Percentiles rank a stretch among this genome's conserved stretches.
These are phyloP conservation scores for Plasmopara viticola DNA, from an alignment of 352 stramenopile genomes.

Conservation along the genomic window DNA sequence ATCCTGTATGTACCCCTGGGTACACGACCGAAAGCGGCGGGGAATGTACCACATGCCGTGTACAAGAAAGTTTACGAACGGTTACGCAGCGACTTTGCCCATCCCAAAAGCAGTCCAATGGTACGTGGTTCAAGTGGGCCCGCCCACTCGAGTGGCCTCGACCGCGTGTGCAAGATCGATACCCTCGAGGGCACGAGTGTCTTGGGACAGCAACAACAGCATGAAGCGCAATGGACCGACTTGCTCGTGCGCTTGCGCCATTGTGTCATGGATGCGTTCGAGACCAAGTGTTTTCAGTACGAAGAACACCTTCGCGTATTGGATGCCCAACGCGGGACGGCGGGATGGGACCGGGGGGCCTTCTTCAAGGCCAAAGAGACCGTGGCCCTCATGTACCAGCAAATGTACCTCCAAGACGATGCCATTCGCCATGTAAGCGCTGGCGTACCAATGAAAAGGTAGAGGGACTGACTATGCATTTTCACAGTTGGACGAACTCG, in stretches of 20 bases:
- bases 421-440: slow-evolving; percentile 64
- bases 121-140: slow-evolving; percentile 8
- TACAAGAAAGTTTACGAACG: slow-evolving; percentile 81
- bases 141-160: slow-evolving; percentile 13
- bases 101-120: slow-evolving; percentile 26
- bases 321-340: slow-evolving; percentile 44
- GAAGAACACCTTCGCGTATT: slow-evolving; percentile 63
- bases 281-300: slow-evolving; percentile 73
- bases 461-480: not conserved
- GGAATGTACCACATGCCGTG: slow-evolving; percentile 33
- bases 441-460: not conserved
- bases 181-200: slow-evolving; percentile 66
- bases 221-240: slow-evolving; percentile 77
- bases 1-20: slow-evolving; percentile 83
- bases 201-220: slow-evolving; percentile 64
- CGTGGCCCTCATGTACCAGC: slow-evolving; percentile 78
- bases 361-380: slow-evolving; percentile 79
- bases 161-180: slow-evolving; percentile 82
- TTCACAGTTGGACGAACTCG: slow-evolving; percentile 64
- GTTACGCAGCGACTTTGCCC: slow-evolving; percentile 53
- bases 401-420: slow-evolving; percentile 78
- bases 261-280: slow-evolving; percentile 82
- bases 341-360: slow-evolving; percentile 67
- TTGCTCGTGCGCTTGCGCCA: slow-evolving; percentile 53
- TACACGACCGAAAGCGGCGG: slow-evolving; percentile 49